Percentiles rank a stretch among this genome's conserved stretches.
phyloP scores from a whole-genome alignment of 306 rosid genomes.

The Luffa aegyptiaca region DNA sequence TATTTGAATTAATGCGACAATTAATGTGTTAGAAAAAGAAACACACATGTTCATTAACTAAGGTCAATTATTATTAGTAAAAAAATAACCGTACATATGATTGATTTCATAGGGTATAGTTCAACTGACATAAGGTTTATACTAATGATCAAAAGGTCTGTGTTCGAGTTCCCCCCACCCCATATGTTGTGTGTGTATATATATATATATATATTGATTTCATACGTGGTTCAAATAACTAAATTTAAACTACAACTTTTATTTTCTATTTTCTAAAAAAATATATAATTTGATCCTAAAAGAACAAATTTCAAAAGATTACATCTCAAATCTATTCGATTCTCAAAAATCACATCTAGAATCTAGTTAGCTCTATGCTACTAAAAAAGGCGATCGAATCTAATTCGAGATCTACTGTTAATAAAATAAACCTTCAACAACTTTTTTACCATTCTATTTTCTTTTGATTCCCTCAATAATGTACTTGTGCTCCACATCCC shows the following conservation, averaged over 20 bases:
- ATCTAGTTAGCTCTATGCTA: background rate
- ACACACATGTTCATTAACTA: too few species aligned
- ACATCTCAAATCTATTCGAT: background rate
- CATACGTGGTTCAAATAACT: background rate
- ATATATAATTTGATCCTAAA: too few species aligned
- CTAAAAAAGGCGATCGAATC: background rate
- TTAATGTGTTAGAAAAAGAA: too few species aligned
- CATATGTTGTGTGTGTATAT: too few species aligned
- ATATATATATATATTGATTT: background rate
- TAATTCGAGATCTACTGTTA: background rate
- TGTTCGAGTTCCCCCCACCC: too few species aligned
- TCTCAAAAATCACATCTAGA: background rate
- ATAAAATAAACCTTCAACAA: background rate
- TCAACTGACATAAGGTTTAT: too few species aligned
- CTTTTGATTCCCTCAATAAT: background rate
- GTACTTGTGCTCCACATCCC: background rate
- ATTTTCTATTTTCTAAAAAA: too few species aligned
- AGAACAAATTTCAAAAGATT: too few species aligned
- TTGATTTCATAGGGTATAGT: background rate
- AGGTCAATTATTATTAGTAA: background rate
- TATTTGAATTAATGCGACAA: too few species aligned
- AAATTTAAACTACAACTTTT: too few species aligned
- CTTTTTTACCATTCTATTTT: background rate
- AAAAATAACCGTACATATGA: background rate
- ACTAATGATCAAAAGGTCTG: too few species aligned